These are phyloP conservation scores for Piedraia hortae DNA, from an alignment of 2,329 filamentous ascomycete genomes.

Conservation along the genomic window DNA sequence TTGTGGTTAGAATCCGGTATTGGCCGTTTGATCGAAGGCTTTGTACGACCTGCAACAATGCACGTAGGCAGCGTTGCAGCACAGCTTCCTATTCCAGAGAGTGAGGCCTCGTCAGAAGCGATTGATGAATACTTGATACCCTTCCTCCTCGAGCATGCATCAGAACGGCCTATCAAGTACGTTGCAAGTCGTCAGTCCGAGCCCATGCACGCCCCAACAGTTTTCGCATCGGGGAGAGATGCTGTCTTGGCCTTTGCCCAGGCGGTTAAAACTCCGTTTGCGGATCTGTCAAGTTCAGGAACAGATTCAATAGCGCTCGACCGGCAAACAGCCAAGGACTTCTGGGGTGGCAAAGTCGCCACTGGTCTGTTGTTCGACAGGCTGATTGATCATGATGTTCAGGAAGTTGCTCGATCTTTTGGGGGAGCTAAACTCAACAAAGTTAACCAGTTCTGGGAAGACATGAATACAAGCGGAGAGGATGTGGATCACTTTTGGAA, in stretches of 20 bases:
- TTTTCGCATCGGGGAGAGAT: constrained; percentile 25
- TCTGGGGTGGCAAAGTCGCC: constrained; percentile 33
- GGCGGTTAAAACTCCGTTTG: constrained; percentile 25
- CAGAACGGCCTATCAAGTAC: constrained; percentile 23
- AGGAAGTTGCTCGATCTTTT: constrained; percentile 31
- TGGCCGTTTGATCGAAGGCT: constrained; percentile 26
- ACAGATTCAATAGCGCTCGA: constrained; percentile 13
- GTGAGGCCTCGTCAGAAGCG: constrained; percentile 22
- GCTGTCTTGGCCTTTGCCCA: constrained; percentile 29
- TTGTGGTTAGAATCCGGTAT: constrained; percentile 34
- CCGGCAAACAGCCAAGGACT: constrained; percentile 18
- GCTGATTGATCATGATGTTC: constrained; percentile 26
- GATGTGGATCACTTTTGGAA: no score
- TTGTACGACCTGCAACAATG: constrained; percentile 20
- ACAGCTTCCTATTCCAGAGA: constrained; percentile 22
- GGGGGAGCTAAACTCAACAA: constrained; percentile 30
- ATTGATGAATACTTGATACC: constrained; percentile 30
- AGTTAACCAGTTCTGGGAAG: no score
- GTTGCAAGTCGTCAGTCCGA: constrained; percentile 31
- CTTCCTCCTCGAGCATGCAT: constrained; percentile 27
- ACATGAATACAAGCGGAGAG: no score
- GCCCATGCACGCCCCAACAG: constrained; percentile 22
- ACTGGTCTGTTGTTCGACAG: constrained; percentile 31
- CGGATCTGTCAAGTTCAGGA: constrained; percentile 19
- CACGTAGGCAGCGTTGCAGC: constrained; percentile 12